A percentile compares a stretch with the other conserved stretches of the same genome.
Evolutionary conservation across 768 basidiomycete genomes (phyloP).

Genomic region (Termitomyces sp.): DNA sequence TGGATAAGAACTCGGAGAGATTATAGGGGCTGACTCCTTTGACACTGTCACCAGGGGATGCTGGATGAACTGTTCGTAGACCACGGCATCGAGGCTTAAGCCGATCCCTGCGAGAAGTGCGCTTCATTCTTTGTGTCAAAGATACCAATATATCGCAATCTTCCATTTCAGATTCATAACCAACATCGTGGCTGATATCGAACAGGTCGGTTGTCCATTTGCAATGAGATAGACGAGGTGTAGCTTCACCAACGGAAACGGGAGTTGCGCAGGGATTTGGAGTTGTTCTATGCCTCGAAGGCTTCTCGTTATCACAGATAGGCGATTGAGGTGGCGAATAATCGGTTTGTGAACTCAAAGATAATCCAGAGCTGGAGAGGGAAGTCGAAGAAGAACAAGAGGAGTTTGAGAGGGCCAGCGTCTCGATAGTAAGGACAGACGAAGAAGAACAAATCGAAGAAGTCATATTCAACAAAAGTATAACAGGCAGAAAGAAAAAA

Average conservation of each 20-base stretch:
- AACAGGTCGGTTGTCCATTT: background rate
- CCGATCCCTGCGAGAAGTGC: background rate
- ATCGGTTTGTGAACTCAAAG: conserved; percentile 16
- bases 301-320: background rate
- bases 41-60: background rate
- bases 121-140: background rate
- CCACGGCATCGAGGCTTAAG: background rate
- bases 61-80: background rate
- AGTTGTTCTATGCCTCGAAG: background rate
- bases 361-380: conserved; percentile 8
- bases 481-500: background rate
- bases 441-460: conserved; percentile 1
- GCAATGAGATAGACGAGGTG: conserved; percentile 3
- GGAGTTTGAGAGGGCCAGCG: conserved; percentile 14
- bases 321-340: conserved; percentile 13
- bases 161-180: conserved; percentile 17
- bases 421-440: conserved; percentile 10
- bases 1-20: background rate
- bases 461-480: background rate
- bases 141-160: background rate
- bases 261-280: background rate
- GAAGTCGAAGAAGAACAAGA: conserved; percentile 12
- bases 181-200: conserved; percentile 1
- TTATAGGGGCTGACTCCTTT: background rate
- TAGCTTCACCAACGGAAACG: background rate